Evolutionary conservation across 73 alveolate genomes (phyloP).

Genomic region (Diophrys sp.): DNA sequence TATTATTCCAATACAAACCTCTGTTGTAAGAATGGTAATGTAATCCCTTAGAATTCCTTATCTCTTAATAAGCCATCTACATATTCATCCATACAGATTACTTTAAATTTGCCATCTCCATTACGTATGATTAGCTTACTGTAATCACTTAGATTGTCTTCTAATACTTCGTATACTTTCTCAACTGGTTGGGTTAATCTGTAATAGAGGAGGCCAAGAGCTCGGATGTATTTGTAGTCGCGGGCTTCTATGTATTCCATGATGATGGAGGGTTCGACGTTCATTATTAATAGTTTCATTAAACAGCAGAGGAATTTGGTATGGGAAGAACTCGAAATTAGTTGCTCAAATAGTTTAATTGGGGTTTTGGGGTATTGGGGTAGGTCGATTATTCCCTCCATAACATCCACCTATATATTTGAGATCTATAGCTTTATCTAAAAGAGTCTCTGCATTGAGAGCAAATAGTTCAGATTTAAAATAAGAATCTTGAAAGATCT

Average conservation of each 20-base stretch:
- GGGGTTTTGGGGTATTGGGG: no score
- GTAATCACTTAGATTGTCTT: not conserved
- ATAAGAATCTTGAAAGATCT: slow-evolving; percentile 78
- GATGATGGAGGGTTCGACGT: slow-evolving; percentile 84
- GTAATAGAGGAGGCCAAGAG: slow-evolving; percentile 82
- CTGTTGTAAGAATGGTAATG: slow-evolving; percentile 16
- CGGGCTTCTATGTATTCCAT: slow-evolving; percentile 81
- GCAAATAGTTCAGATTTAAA: slow-evolving; percentile 93
- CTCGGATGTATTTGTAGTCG: slow-evolving; percentile 84
- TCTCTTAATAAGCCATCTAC: slow-evolving; percentile 3
- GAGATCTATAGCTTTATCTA: slow-evolving; percentile 82
- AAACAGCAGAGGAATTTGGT: slow-evolving; percentile 80
- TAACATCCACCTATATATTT: slow-evolving; percentile 90
- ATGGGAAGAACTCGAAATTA: no score
- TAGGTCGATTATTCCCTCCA: slow-evolving; percentile 81
- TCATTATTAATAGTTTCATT: slow-evolving; percentile 82
- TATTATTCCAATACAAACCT: slow-evolving; percentile 6
- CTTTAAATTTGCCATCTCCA: not conserved
- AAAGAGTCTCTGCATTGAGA: slow-evolving; percentile 82
- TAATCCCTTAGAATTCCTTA: slow-evolving; percentile 7
- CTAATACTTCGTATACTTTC: not conserved
- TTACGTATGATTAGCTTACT: not conserved
- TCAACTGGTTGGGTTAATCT: slow-evolving; percentile 56
- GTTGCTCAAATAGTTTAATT: no score
- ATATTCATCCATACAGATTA: slow-evolving; percentile 14